Conservation (phyloP, 2,329 filamentous ascomycete species). For the Xylariales sp. region DNA sequence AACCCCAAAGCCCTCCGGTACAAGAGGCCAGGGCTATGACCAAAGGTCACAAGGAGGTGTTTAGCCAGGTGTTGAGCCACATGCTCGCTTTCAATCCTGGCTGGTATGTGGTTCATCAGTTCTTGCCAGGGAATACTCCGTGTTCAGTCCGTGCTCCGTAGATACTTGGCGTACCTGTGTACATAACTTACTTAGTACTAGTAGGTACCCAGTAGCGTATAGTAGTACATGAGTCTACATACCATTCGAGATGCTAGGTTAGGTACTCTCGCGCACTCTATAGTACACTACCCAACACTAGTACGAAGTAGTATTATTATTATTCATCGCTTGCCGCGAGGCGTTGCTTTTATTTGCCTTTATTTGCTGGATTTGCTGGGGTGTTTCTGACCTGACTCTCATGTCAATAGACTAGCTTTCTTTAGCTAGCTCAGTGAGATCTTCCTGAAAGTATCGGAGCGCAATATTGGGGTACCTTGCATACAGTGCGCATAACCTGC, state of each 20-base stretch:
- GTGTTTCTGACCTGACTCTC: slow-evolving; percentile 24
- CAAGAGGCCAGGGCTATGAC: background rate
- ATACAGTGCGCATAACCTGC: slow-evolving; percentile 28
- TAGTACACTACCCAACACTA: too few species aligned
- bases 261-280: background rate
- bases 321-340: slow-evolving; percentile 32
- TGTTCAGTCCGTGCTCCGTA: too few species aligned
- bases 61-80: slow-evolving; percentile 5
- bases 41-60: slow-evolving; percentile 1
- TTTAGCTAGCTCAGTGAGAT: slow-evolving; percentile 7
- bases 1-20: background rate
- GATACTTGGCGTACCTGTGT: background rate
- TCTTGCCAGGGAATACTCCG: background rate
- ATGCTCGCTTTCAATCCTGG: slow-evolving; percentile 17
- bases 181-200: background rate
- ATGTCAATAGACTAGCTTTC: slow-evolving; percentile 19
- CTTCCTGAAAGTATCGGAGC: slow-evolving; percentile 13
- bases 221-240: too few species aligned
- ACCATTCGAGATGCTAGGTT: too few species aligned
- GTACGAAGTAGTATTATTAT: slow-evolving; percentile 8
- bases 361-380: background rate
- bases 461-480: slow-evolving; percentile 5
- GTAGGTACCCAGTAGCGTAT: background rate
- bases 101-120: slow-evolving; percentile 19
- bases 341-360: slow-evolving; percentile 24